Evolutionary conservation across 345 rosid genomes (phyloP).

Genomic region (Hibiscus syriacus): DNA sequence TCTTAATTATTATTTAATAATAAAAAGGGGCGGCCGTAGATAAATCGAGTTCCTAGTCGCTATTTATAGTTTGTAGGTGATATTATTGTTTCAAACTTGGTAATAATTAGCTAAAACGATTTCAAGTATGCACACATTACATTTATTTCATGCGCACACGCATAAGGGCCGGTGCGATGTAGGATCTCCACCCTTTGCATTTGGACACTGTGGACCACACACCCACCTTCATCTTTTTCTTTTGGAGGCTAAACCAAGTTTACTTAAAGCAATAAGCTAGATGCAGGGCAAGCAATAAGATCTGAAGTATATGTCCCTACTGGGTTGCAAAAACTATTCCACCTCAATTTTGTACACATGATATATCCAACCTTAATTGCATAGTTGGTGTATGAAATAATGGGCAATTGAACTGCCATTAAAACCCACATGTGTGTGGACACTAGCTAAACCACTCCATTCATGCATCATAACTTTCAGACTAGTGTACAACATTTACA

Average conservation of each 20-base stretch:
- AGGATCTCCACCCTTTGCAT: neutral
- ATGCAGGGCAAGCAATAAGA: neutral
- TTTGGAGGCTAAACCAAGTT: neutral
- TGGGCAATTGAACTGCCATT: conserved; percentile 7
- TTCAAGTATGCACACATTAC: neutral
- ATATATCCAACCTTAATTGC: too few species aligned
- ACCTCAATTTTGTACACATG: neutral
- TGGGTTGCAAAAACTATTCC: neutral
- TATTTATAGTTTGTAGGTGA: too few species aligned
- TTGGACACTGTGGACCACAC: neutral
- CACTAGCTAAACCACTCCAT: neutral
- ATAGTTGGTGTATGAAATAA: too few species aligned
- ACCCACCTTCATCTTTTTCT: neutral
- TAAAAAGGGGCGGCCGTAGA: too few species aligned
- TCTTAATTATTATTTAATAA: too few species aligned
- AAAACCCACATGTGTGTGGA: too few species aligned
- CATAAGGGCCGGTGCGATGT: neutral
- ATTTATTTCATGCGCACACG: too few species aligned
- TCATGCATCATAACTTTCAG: neutral
- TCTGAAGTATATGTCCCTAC: neutral
- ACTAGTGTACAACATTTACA: too few species aligned
- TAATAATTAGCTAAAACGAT: conserved; percentile 3
- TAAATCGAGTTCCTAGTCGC: too few species aligned
- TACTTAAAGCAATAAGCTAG: neutral
- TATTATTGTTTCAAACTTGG: neutral